These are phyloP conservation scores for Penicillium sp. DNA, from an alignment of 2,329 filamentous ascomycete species.

Conservation along the genomic window DNA sequence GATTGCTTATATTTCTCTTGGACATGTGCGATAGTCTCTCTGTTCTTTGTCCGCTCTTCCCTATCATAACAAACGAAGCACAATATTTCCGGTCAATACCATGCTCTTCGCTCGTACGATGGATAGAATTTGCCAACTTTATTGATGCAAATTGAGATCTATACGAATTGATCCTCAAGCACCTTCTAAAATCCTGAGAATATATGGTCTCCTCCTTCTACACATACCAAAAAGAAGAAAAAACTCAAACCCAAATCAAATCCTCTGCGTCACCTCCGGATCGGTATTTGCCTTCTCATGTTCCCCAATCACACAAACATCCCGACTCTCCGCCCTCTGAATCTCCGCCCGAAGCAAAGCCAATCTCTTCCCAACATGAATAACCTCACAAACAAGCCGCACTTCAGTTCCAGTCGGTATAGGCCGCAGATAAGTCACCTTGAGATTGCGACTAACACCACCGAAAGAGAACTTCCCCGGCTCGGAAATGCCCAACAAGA, in stretches of 20 bases:
- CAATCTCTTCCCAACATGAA: slow-evolving; percentile 58
- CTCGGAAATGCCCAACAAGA: slow-evolving; percentile 56
- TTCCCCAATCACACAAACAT: slow-evolving; percentile 59
- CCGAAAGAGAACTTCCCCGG: slow-evolving; percentile 62
- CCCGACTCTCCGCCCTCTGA: slow-evolving; percentile 54
- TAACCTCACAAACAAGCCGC: slow-evolving; percentile 57
- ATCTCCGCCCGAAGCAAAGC: slow-evolving; percentile 57
- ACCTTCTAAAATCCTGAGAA: too few species aligned
- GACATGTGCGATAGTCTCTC: slow-evolving; percentile 24
- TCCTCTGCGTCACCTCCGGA: slow-evolving; percentile 35
- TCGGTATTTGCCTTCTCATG: slow-evolving; percentile 67
- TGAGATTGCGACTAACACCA: slow-evolving; percentile 66
- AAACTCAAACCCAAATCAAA: slow-evolving; percentile 25
- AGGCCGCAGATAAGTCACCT: slow-evolving; percentile 66
- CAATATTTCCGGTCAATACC: slow-evolving; percentile 17
- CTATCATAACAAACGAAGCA: slow-evolving; percentile 16
- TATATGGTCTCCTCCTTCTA: neutral
- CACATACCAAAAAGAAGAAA: too few species aligned
- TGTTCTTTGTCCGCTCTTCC: slow-evolving; percentile 13
- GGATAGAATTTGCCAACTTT: neutral
- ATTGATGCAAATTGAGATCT: slow-evolving; percentile 8
- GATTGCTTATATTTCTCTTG: slow-evolving; percentile 34
- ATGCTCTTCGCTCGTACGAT: neutral
- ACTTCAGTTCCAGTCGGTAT: slow-evolving; percentile 54
- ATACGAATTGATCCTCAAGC: slow-evolving; percentile 3